phyloP scores from a whole-genome alignment of 2,329 filamentous ascomycete species.

The Trichoderma guizhouense region DNA sequence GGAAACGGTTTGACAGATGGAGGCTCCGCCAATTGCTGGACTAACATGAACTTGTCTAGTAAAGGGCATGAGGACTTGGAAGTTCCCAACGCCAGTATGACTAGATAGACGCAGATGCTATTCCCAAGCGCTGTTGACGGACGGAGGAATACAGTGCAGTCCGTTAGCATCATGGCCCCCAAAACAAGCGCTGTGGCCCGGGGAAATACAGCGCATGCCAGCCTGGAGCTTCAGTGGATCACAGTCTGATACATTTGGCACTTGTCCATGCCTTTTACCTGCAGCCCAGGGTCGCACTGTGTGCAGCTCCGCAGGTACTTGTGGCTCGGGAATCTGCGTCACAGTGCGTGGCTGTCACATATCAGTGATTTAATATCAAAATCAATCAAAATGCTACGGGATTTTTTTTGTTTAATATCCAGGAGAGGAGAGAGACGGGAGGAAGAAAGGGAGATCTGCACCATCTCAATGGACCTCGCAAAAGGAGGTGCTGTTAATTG shows the following conservation, averaged over 20 bases:
- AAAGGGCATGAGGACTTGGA: background rate
- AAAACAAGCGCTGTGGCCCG: background rate
- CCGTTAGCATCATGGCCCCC: background rate
- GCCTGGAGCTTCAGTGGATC: background rate
- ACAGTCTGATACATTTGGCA: background rate
- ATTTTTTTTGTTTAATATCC: background rate
- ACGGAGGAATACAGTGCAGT: background rate
- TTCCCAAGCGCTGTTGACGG: background rate
- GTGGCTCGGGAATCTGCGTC: constrained; percentile 6
- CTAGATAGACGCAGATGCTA: background rate
- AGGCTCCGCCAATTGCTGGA: background rate
- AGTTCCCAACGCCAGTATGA: background rate
- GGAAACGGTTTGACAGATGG: background rate
- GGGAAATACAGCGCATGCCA: constrained; percentile 4
- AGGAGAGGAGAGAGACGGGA: background rate
- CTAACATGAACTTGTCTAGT: background rate
- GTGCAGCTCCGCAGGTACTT: background rate
- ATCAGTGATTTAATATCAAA: constrained; percentile 1
- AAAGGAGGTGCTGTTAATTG: background rate
- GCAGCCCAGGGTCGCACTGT: background rate
- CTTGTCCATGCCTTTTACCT: background rate
- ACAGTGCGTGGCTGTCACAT: background rate
- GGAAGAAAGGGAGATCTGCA: background rate
- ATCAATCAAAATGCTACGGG: background rate
- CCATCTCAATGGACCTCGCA: background rate